These are phyloP conservation scores for Xeromyces bisporus DNA, from an alignment of 495 filamentous ascomycete species.

Conservation along the genomic window DNA sequence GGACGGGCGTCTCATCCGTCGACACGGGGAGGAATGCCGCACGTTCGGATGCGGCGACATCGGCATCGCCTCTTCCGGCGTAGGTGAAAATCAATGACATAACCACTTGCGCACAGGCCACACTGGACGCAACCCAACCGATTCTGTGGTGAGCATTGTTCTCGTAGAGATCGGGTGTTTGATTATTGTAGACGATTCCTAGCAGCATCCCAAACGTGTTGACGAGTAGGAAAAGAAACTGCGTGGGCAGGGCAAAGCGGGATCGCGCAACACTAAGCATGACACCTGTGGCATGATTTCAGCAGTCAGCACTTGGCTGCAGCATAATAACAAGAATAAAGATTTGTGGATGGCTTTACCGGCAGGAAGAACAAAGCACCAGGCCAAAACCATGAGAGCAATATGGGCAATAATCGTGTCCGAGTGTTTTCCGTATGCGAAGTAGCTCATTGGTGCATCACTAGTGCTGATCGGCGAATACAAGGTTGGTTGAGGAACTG, in stretches of 20 bases:
- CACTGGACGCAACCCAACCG: conserved; percentile 70
- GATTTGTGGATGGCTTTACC: conserved; percentile 34
- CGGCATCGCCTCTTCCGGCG: conserved; percentile 19
- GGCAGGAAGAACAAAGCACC: conserved; percentile 71
- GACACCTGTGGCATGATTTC: conserved; percentile 39
- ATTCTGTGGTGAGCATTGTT: conserved; percentile 80
- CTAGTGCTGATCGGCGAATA: conserved; percentile 1
- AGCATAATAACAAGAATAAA: not conserved
- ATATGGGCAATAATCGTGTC: conserved; percentile 64
- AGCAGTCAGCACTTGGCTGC: not conserved
- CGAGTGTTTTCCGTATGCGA: conserved; percentile 47
- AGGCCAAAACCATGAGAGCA: conserved; percentile 57
- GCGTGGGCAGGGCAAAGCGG: conserved; percentile 49
- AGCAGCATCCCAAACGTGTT: conserved; percentile 58
- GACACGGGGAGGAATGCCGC: conserved; percentile 51
- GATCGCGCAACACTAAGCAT: conserved; percentile 77
- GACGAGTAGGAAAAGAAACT: conserved; percentile 56
- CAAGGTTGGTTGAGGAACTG: conserved; percentile 24
- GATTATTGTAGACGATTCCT: conserved; percentile 60
- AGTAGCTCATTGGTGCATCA: conserved; percentile 48
- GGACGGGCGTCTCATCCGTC: conserved; percentile 46
- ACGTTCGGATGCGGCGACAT: conserved; percentile 16
- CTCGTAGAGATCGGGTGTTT: conserved; percentile 75
- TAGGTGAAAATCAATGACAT: conserved; percentile 46
- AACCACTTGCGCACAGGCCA: conserved; percentile 49